A percentile compares a stretch with the other conserved stretches of the same genome.
These are phyloP conservation scores for Serendipita indica DNA, from an alignment of 768 basidiomycete genomes.

Conservation along the genomic window DNA sequence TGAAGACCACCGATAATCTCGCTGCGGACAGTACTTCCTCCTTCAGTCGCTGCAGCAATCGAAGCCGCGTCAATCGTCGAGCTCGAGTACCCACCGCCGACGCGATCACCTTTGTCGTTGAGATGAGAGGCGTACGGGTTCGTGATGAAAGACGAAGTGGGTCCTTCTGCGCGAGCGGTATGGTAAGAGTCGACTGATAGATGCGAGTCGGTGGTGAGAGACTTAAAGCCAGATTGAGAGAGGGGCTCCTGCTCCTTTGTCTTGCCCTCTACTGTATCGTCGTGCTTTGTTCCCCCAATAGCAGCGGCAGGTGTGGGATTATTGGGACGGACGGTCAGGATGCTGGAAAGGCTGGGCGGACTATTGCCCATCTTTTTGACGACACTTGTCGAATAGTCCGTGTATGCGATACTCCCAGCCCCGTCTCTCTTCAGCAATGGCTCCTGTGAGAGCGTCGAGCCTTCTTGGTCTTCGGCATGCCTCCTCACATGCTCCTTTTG, in stretches of 20 bases:
- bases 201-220: constrained; percentile 12
- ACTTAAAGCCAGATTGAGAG: constrained; percentile 9
- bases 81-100: neutral
- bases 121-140: constrained; percentile 18
- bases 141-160: constrained; percentile 26
- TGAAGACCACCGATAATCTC: constrained; percentile 31
- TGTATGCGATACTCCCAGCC: neutral
- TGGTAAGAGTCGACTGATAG: constrained; percentile 46
- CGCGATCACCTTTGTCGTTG: constrained; percentile 10
- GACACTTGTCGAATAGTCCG: constrained; percentile 50
- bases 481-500: constrained; percentile 11
- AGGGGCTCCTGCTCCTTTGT: neutral
- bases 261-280: constrained; percentile 13
- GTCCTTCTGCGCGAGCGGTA: constrained; percentile 33
- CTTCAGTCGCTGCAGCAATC: constrained; percentile 55
- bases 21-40: constrained; percentile 47
- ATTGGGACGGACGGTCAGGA: constrained; percentile 50
- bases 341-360: constrained; percentile 49
- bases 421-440: neutral
- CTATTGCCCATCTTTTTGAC: constrained; percentile 33
- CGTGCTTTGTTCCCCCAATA: constrained; percentile 31
- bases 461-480: neutral
- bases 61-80: constrained; percentile 9
- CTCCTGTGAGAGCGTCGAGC: neutral
- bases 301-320: constrained; percentile 34